These are phyloP conservation scores for Orbilia oligospora DNA, from an alignment of 2,329 filamentous ascomycete genomes.

Conservation along the genomic window DNA sequence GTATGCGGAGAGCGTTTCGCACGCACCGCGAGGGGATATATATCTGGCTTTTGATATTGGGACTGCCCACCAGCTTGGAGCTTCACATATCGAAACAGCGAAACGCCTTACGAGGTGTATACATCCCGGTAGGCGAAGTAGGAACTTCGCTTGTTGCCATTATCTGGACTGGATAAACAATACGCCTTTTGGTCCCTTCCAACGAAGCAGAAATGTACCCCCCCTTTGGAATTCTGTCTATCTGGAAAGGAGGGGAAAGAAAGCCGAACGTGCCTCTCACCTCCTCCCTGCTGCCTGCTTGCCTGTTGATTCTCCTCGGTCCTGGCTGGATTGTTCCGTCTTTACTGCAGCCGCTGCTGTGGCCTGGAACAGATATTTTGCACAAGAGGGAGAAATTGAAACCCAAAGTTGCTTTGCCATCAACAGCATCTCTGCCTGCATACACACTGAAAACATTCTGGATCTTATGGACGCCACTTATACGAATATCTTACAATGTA, in stretches of 20 bases:
- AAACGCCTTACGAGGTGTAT: conserved; percentile 23
- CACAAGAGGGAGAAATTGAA: conserved; percentile 23
- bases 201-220: conserved; percentile 54
- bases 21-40: conserved; percentile 21
- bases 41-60: conserved; percentile 53
- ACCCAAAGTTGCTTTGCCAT: conserved; percentile 53
- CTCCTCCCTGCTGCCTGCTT: conserved; percentile 51
- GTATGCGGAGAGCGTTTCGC: background rate
- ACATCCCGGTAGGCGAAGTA: conserved; percentile 24
- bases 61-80: conserved; percentile 40
- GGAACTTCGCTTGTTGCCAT: conserved; percentile 36
- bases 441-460: conserved; percentile 64
- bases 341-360: conserved; percentile 41
- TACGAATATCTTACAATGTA: conserved; percentile 72
- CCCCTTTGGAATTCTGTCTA: conserved; percentile 52
- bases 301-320: conserved; percentile 53
- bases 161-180: conserved; percentile 58
- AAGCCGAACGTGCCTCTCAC: conserved; percentile 50
- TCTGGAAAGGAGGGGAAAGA: conserved; percentile 57
- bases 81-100: conserved; percentile 50
- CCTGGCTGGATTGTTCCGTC: conserved; percentile 60
- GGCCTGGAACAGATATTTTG: conserved; percentile 49
- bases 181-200: conserved; percentile 52
- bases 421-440: conserved; percentile 48
- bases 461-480: conserved; percentile 64